These are phyloP conservation scores for Pythium aristosporum DNA, from an alignment of 352 stramenopile genomes.

Conservation along the genomic window DNA sequence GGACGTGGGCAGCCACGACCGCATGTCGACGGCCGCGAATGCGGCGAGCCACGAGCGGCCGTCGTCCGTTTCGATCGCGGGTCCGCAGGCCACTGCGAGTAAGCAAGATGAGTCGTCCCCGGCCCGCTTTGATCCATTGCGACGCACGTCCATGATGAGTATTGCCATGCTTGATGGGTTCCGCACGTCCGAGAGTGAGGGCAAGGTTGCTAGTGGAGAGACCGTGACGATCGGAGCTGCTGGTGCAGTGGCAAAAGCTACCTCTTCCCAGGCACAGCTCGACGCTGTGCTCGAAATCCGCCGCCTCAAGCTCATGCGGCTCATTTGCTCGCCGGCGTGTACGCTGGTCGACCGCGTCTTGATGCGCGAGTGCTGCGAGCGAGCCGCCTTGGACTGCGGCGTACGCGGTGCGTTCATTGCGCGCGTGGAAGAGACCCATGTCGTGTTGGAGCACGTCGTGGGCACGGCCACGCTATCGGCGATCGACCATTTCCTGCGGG, in stretches of 20 bases:
- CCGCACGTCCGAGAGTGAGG: slow-evolving; percentile 38
- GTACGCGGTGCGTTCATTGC: slow-evolving; percentile 54
- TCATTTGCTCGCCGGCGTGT: slow-evolving; percentile 56
- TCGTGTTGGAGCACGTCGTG: slow-evolving; percentile 51
- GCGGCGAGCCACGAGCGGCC: slow-evolving; percentile 4
- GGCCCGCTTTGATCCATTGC: slow-evolving; percentile 6
- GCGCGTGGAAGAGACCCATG: slow-evolving; percentile 44
- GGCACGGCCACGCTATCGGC: slow-evolving; percentile 32
- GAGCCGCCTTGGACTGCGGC: slow-evolving; percentile 43
- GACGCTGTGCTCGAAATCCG: slow-evolving; percentile 39
- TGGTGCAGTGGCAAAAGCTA: no score
- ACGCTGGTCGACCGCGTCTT: slow-evolving; percentile 55
- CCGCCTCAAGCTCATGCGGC: slow-evolving; percentile 46
- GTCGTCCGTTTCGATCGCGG: neutral
- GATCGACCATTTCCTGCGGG: slow-evolving; percentile 37
- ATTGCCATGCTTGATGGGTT: slow-evolving; percentile 51
- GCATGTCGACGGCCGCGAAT: neutral
- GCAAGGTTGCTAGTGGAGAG: neutral
- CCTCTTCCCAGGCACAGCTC: slow-evolving; percentile 29
- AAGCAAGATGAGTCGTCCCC: neutral
- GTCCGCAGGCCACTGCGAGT: neutral
- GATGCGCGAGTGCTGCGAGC: slow-evolving; percentile 59
- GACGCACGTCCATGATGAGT: slow-evolving; percentile 54
- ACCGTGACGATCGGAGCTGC: neutral
- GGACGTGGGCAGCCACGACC: slow-evolving; percentile 39